phyloP scores from a whole-genome alignment of 2,329 filamentous ascomycete genomes.

The Cadophora gregata region DNA sequence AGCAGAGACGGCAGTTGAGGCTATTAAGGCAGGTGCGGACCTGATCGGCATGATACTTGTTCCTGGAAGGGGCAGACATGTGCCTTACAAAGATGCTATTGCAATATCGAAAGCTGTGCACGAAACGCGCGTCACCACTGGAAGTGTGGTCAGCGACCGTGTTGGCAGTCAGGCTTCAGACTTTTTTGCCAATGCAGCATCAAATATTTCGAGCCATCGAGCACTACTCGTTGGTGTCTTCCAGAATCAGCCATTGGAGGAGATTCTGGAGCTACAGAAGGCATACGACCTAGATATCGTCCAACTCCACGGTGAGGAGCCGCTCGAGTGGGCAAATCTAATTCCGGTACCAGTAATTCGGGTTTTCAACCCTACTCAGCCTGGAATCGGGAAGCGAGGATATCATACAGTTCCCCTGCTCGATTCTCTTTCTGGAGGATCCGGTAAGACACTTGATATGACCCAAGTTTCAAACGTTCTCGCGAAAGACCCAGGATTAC shows the following conservation, averaged over 20 bases:
- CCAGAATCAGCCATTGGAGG: constrained; percentile 83
- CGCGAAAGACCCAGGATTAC: constrained; percentile 70
- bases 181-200: constrained; percentile 69
- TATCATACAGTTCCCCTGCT: constrained; percentile 85
- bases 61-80: constrained; percentile 78
- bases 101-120: constrained; percentile 83
- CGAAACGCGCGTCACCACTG: constrained; percentile 42
- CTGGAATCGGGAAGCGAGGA: constrained; percentile 69
- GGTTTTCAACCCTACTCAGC: constrained; percentile 76
- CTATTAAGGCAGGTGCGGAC: constrained; percentile 87
- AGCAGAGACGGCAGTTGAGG: constrained; percentile 78
- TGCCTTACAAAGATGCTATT: constrained; percentile 77
- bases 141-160: constrained; percentile 38
- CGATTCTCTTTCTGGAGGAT: constrained; percentile 83
- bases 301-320: constrained; percentile 91
- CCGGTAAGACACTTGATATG: constrained; percentile 78
- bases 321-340: constrained; percentile 86
- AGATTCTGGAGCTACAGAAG: constrained; percentile 80
- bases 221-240: constrained; percentile 93
- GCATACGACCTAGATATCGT: constrained; percentile 83
- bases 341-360: constrained; percentile 92
- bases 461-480: constrained; percentile 71
- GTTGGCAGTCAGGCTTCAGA: constrained; percentile 55
- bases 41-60: constrained; percentile 93
- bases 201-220: constrained; percentile 58